A percentile compares a stretch with the other conserved stretches of the same genome.
phyloP scores from a whole-genome alignment of 2,329 filamentous ascomycete species.

The Pseudopithomyces chartarum region DNA sequence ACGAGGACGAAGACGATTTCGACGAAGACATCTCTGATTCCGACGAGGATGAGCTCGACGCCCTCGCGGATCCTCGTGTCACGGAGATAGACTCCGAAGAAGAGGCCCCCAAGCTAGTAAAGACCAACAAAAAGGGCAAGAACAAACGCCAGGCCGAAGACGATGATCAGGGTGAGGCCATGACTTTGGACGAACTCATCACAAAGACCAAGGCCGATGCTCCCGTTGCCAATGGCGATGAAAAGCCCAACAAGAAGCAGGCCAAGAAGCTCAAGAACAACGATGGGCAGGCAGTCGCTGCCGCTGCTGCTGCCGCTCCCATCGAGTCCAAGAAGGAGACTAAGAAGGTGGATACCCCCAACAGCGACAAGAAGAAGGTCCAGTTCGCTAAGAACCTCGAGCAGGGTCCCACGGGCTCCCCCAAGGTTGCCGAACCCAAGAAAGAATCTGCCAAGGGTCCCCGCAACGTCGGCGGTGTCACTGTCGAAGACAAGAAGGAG shows the following conservation, averaged over 20 bases:
- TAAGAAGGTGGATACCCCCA: slow-evolving; percentile 55
- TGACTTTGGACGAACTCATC: slow-evolving; percentile 80
- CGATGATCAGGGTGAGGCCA: slow-evolving; percentile 63
- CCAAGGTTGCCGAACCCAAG: slow-evolving; percentile 57
- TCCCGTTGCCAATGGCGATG: slow-evolving; percentile 61
- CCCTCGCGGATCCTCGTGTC: slow-evolving; percentile 77
- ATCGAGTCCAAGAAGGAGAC: slow-evolving; percentile 60
- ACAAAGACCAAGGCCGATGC: slow-evolving; percentile 68
- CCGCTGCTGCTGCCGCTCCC: slow-evolving; percentile 54
- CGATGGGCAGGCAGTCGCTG: slow-evolving; percentile 78
- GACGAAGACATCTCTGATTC: slow-evolving; percentile 58
- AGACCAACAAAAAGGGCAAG: slow-evolving; percentile 67
- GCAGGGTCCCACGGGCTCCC: slow-evolving; percentile 78
- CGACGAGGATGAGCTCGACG: slow-evolving; percentile 54
- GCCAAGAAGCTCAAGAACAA: slow-evolving; percentile 99
- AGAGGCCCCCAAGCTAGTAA: slow-evolving; percentile 61
- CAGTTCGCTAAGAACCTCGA: slow-evolving; percentile 99
- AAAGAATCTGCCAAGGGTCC: slow-evolving; percentile 61
- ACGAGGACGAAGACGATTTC: slow-evolving; percentile 81
- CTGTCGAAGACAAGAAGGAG: slow-evolving; percentile 91
- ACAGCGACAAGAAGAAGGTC: slow-evolving; percentile 80
- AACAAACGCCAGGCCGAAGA: slow-evolving; percentile 89
- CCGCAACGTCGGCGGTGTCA: slow-evolving; percentile 86
- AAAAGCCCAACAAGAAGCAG: slow-evolving; percentile 92
- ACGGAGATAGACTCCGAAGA: slow-evolving; percentile 82